Evolutionary conservation across 495 filamentous ascomycete species (phyloP), one percentile per base, ranked within the genome.

Genomic region (Pyrenula massariospora): DNA sequence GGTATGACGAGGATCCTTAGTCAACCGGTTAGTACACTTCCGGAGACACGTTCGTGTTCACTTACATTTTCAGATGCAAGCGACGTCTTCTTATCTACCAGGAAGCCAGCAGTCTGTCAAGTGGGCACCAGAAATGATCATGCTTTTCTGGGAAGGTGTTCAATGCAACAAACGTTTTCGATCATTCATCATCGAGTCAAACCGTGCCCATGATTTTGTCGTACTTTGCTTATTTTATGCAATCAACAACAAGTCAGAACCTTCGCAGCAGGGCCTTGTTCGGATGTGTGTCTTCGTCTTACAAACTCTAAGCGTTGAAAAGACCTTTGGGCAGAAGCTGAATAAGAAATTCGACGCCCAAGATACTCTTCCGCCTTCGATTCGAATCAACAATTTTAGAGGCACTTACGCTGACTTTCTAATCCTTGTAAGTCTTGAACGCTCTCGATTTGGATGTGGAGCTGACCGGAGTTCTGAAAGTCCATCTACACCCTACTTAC

Each of bases 141-240:
- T 97, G 78, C 80, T 99, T 1, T 99, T 96, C 67, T 99, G 93
- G 93, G 93, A 99, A 71, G 81, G 88, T 8, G 79, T 95, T 24
- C 93, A 99, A 68, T 96, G 92, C 77, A 99, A 99, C 70, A 97
- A 95, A 72, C 81, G 94, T 52, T 97, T 99, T 71, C 77, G 94
- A 52, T 92, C 90, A 1, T 99, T 95, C 70, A 92, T 99, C 65
- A 91, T 96, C 59, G 93, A 97, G 60, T 96, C 93, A 0, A 90
- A 95, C 61, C 78, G 91, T 47, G 87, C 89, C 0, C 88, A 95
- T 64, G 93, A 99, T 66, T 97, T 96, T 64, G 75, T 96, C 49
- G 84, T 96, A 48, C 76, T 96, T 23, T 84, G 94, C 54, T 72
- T 96, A 2, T 97, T 93, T 72, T 96, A 97, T 68, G 89, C 90